These are phyloP conservation scores for Kewa caespitosa DNA, from an alignment of 179 eudicot species.

Conservation along the genomic window DNA sequence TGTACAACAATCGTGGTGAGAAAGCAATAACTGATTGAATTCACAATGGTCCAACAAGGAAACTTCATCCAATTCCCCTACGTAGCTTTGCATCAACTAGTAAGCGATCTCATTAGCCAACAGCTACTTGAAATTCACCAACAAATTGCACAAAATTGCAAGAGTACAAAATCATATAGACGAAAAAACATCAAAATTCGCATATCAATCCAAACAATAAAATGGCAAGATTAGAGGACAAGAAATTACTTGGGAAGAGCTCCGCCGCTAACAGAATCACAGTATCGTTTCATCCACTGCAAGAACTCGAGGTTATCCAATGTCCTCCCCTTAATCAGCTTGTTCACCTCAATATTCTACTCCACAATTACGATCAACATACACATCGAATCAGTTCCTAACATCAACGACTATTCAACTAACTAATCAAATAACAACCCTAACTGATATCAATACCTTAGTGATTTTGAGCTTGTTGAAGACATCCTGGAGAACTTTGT, in stretches of 20 bases:
- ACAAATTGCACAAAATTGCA: too few species aligned
- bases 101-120: too few species aligned
- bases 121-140: too few species aligned
- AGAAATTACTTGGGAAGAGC: slow-evolving; percentile 33
- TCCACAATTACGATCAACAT: too few species aligned
- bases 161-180: too few species aligned
- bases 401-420: not conserved
- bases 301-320: slow-evolving; percentile 79
- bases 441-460: slow-evolving; percentile 39
- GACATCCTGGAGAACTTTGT: slow-evolving; percentile 89
- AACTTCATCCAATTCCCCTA: too few species aligned
- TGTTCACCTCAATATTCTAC: slow-evolving; percentile 81
- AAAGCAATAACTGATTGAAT: too few species aligned
- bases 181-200: too few species aligned
- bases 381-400: not conserved
- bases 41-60: too few species aligned
- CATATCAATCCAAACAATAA: not conserved
- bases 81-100: too few species aligned
- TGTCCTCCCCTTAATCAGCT: slow-evolving; percentile 73
- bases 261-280: slow-evolving; percentile 62
- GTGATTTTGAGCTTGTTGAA: slow-evolving; percentile 84
- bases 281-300: slow-evolving; percentile 91
- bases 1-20: too few species aligned
- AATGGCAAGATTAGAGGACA: not conserved
- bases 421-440: slow-evolving; percentile 4